Conservation (phyloP, 1,139 yeast species). For the Scheffersomyces stambukii region DNA sequence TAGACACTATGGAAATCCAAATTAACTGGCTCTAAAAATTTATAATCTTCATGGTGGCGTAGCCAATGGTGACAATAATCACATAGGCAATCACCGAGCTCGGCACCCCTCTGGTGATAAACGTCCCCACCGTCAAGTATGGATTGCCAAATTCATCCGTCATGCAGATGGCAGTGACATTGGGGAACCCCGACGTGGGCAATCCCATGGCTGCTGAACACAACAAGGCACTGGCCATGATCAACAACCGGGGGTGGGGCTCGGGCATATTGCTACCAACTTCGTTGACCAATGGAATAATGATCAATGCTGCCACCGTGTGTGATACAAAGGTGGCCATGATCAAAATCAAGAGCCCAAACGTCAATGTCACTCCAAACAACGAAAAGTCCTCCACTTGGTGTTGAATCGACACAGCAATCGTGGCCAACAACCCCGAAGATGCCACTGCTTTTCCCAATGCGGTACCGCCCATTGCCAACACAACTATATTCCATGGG, state of each 20-base stretch:
- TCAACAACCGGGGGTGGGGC: conserved; percentile 56
- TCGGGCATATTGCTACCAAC: conserved; percentile 56
- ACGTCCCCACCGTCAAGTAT: conserved; percentile 59
- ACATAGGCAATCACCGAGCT: conserved; percentile 54
- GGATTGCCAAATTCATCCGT: conserved; percentile 68
- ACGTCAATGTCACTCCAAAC: conserved; percentile 59
- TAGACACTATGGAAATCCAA: no score
- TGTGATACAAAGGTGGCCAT: conserved; percentile 76
- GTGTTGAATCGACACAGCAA: conserved; percentile 53
- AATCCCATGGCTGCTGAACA: conserved; percentile 78
- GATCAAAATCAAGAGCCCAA: conserved; percentile 60
- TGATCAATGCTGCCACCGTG: conserved; percentile 72
- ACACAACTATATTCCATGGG: conserved; percentile 72
- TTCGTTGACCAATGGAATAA: conserved; percentile 66
- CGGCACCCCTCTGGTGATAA: conserved; percentile 71
- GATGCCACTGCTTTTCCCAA: conserved; percentile 71
- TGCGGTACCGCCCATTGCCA: conserved; percentile 80
- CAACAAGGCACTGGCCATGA: conserved; percentile 63
- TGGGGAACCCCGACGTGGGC: conserved; percentile 76
- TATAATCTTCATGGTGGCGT: conserved; percentile 55
- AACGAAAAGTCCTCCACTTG: conserved; percentile 54
- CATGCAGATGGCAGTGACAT: conserved; percentile 76
- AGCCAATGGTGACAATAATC: conserved; percentile 60
- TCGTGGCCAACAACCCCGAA: conserved; percentile 62
- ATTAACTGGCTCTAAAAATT: conserved; percentile 32